Base-by-base conservation (phyloP, 345 rosid genomes). In the Isatis tinctoria region DNA sequence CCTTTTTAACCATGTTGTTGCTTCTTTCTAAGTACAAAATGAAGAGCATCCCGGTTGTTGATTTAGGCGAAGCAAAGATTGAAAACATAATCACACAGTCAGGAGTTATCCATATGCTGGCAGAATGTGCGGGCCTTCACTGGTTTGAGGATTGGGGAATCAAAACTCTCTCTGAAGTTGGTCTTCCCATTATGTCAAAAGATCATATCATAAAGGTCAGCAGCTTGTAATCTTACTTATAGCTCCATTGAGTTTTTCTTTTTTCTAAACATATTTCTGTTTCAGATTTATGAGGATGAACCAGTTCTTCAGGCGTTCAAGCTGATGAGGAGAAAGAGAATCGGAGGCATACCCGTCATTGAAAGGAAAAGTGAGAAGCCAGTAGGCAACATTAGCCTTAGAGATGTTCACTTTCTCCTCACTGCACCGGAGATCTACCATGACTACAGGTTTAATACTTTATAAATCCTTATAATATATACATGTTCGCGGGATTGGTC, bases 231-330 rank as follows among this genome's bases (percentile, higher is more conserved):
- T 40, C 47, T 37, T 47, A 45, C 54, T 70, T 30, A 47, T 6
- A 33, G 45, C 69, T 41, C 51, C 41, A 10, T 16, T 58, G 65
- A 65, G 61, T 33, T 27, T 1, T 24, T 5, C 2, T 43, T 3
- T 32, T 10, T 8, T 3, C 51, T 67, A 30, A 48, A 68, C 41
- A 52, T 28, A 43, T 72, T 35, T 51, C 12, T 51, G 4, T 60
- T 60, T 67, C 60, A 95, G 99, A 91, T 92, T 69, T 75, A 88
- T 1, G 98, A 89, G 65, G 85, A 92, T 39, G 98, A 95, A 69
- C 97, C 99, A n/a, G 99, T 95, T 82, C 95, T 95, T 64, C 97
- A 92, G 78, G 99, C 92, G 11, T 95, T 95, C 71, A 92, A 92
- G 84, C 72, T 92, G 69, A 90, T 92, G 99, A 84, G 98, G 82